phyloP scores from a whole-genome alignment of 2,329 filamentous ascomycete species.

The Sphaceloma murrayae region DNA sequence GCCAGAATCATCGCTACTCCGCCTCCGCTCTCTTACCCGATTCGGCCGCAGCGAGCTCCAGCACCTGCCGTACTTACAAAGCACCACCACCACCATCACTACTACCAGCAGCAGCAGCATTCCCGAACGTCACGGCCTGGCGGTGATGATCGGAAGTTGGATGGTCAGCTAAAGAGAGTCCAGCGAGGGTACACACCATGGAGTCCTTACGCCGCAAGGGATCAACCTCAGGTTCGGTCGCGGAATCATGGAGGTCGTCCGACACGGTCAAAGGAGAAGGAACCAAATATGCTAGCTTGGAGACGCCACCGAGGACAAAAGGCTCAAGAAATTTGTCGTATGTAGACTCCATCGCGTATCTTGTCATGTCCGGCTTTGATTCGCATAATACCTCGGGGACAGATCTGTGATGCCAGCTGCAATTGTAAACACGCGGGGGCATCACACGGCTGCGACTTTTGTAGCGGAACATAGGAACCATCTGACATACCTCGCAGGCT shows the following conservation, averaged over 20 bases:
- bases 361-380: neutral
- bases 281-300: slow-evolving; percentile 29
- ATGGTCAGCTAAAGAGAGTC: slow-evolving; percentile 4
- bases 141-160: slow-evolving; percentile 13
- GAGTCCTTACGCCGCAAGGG: slow-evolving; percentile 46
- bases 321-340: slow-evolving; percentile 29
- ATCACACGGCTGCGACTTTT: too few relatives aligned
- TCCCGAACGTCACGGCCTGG: neutral
- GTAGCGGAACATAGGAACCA: too few relatives aligned
- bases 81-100: slow-evolving; percentile 1
- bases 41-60: slow-evolving; percentile 14
- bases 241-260: slow-evolving; percentile 56
- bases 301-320: slow-evolving; percentile 18
- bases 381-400: too few relatives aligned
- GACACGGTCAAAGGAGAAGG: slow-evolving; percentile 56
- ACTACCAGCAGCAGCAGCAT: too few relatives aligned
- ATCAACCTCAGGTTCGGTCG: slow-evolving; percentile 56
- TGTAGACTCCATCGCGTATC: slow-evolving; percentile 23
- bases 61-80: slow-evolving; percentile 10
- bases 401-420: too few relatives aligned
- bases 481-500: slow-evolving; percentile 26
- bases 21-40: slow-evolving; percentile 12
- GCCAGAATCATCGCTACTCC: neutral
- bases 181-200: neutral
- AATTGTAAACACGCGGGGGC: too few relatives aligned